These are phyloP conservation scores for Hawksworthiomyces lignivorus DNA, from an alignment of 2,329 filamentous ascomycete species.

Conservation along the genomic window DNA sequence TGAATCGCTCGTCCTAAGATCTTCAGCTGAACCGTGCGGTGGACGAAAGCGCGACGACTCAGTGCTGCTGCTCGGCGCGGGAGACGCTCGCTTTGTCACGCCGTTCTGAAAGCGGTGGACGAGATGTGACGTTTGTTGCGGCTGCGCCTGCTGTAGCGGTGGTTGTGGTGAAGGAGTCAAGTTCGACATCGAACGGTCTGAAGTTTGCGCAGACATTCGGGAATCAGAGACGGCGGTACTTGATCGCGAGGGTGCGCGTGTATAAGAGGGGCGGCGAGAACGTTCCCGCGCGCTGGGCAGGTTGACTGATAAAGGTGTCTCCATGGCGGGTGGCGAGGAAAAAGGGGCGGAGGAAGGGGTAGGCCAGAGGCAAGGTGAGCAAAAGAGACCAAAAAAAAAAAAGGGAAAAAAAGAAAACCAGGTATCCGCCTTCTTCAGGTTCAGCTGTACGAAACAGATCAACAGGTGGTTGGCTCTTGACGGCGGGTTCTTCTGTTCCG, in stretches of 20 bases:
- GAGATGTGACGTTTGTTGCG: constrained; percentile 5
- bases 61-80: constrained; percentile 8
- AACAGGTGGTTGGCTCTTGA: too few relatives aligned
- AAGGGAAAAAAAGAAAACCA: constrained; percentile 1
- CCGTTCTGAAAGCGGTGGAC: constrained; percentile 11
- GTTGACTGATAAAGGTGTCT: constrained; percentile 7
- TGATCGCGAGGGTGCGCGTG: constrained; percentile 10
- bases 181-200: constrained; percentile 7
- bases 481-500: too few relatives aligned
- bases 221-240: constrained; percentile 3
- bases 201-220: neutral
- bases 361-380: neutral
- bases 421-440: too few relatives aligned
- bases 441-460: too few relatives aligned
- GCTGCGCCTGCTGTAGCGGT: constrained; percentile 1
- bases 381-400: neutral
- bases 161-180: constrained; percentile 11
- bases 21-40: constrained; percentile 23
- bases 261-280: constrained; percentile 8
- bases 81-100: constrained; percentile 1
- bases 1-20: constrained; percentile 31
- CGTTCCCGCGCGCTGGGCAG: constrained; percentile 7
- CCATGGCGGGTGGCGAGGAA: constrained; percentile 8
- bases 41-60: constrained; percentile 5
- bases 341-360: neutral